Base-by-base conservation (phyloP, 129 eudicot genomes). In the Scalesia atractyloides region DNA sequence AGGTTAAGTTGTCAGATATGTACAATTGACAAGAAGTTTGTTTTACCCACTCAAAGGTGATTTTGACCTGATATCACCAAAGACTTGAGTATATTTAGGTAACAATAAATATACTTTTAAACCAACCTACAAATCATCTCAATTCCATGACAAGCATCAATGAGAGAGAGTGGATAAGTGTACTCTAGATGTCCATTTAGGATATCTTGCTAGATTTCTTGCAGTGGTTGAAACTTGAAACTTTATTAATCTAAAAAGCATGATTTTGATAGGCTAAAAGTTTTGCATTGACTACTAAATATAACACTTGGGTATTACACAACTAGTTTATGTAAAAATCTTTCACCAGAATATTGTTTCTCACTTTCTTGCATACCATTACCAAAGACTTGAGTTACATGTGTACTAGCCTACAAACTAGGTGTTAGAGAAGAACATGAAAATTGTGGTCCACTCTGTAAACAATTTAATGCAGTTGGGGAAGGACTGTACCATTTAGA, bases 381-480 rank as follows among this genome's bases (percentile, higher is more conserved):
- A 24, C 30, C 24, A 62, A 70, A 70, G 73, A 71, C 76, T 78
- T 78, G 41, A n/a, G 77, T 78, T 78, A 64, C 82, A 53, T 16
- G 73, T 78, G 77, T 78, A 70, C 72, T 62, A 63, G 58, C 60
- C 71, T 60, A 33, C 66, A 61, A 14, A 34, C 12, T 34, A 61
- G 44, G 47, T 17, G 60, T 62, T 63, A 69, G 39, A 53, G 44
- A 75, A 41, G 47, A 77, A 77, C 56, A 71, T 78, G 77, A 78
- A 64, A 72, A 71, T 64, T 34, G 77, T 78, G 82, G 77, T 71
- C 77, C 82, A 64, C 54, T 65, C 77, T 78, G 82, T 46, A 71
- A 71, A 48, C 5, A 71, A 71, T 63, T 78, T 19, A 71, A 71
- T 71, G 82, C 77, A 78, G 82, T 54, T 66, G 77, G 82, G 53